Conservation (phyloP, 2,329 filamentous ascomycete genomes). For the Ophiostoma tasmaniense region DNA sequence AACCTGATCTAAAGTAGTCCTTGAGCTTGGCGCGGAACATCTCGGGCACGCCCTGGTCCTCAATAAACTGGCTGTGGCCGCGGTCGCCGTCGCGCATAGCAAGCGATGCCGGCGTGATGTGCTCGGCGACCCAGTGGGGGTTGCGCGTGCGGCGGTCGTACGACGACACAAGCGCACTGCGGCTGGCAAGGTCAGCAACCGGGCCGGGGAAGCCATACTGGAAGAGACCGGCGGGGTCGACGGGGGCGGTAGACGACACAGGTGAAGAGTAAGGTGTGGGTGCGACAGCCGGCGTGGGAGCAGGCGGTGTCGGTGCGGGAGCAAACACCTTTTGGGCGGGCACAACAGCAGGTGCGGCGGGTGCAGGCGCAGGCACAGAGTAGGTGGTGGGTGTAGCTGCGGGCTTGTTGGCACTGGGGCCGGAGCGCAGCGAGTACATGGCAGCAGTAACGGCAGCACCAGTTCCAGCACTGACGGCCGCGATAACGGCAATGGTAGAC, state of each 20-base stretch:
- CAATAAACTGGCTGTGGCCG: constrained; percentile 71
- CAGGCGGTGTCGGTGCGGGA: constrained; percentile 23
- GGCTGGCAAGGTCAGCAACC: constrained; percentile 68
- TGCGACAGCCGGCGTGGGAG: constrained; percentile 26
- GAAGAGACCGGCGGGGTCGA: constrained; percentile 69
- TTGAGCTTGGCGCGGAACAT: constrained; percentile 84
- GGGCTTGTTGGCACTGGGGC: constrained; percentile 33
- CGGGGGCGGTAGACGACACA: constrained; percentile 44
- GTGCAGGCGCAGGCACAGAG: constrained; percentile 21
- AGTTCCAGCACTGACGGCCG: constrained; percentile 65
- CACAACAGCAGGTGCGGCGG: constrained; percentile 30
- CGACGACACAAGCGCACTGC: constrained; percentile 70
- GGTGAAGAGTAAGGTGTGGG: constrained; percentile 30
- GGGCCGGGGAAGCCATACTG: constrained; percentile 91
- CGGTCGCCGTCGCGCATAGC: constrained; percentile 68
- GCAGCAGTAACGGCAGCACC: constrained; percentile 66
- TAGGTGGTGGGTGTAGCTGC: constrained; percentile 25
- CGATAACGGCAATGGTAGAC: constrained; percentile 64
- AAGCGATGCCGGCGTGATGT: constrained; percentile 86
- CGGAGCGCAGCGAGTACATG: constrained; percentile 51
- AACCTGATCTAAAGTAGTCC: constrained; percentile 92
- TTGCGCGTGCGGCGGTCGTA: constrained; percentile 89
- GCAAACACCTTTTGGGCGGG: constrained; percentile 51
- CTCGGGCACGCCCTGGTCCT: constrained; percentile 70
- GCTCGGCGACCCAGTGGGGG: constrained; percentile 89